Percentiles rank a stretch among this genome's conserved stretches.
phyloP scores from a whole-genome alignment of 768 basidiomycete genomes.

The Gyrodon lividus region DNA sequence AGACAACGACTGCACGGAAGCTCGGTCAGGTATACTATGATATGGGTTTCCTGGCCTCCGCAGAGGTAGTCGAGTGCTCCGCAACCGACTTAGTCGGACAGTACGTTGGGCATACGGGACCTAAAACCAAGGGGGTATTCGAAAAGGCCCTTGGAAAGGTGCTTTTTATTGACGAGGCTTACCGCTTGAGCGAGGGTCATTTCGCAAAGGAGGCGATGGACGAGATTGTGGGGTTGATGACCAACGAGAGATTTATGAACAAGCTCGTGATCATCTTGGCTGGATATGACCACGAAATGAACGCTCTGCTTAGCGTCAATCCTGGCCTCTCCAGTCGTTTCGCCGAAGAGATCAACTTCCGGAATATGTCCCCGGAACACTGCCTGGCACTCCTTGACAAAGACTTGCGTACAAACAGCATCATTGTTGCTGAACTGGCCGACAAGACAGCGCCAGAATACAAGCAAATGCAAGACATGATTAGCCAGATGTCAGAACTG shows the following conservation, averaged over 20 bases:
- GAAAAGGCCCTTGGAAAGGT: conserved; percentile 68
- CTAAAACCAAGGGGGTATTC: conserved; percentile 58
- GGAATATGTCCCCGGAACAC: conserved; percentile 48
- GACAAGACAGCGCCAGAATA: conserved; percentile 5
- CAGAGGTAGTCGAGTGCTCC: conserved; percentile 64
- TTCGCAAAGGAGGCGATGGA: conserved; percentile 76
- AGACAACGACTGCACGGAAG: conserved; percentile 63
- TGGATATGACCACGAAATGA: conserved; percentile 71
- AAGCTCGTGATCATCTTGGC: conserved; percentile 71
- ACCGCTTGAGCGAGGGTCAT: conserved; percentile 57
- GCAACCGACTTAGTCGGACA: conserved; percentile 70
- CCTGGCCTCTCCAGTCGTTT: conserved; percentile 70
- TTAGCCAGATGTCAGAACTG: conserved; percentile 44
- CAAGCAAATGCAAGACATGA: conserved; percentile 35
- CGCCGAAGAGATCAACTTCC: conserved; percentile 59
- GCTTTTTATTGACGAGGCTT: conserved; percentile 74
- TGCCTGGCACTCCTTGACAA: conserved; percentile 53
- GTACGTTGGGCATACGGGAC: conserved; percentile 72
- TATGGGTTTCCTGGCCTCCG: conserved; percentile 55
- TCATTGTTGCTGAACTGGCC: conserved; percentile 38
- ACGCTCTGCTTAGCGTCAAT: conserved; percentile 56
- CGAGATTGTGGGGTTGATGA: conserved; percentile 67
- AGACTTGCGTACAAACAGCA: conserved; percentile 43
- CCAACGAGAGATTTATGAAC: conserved; percentile 53
- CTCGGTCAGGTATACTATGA: conserved; percentile 64